phyloP scores from a whole-genome alignment of 2,329 filamentous ascomycete species.

The Cladosporium phlei region DNA sequence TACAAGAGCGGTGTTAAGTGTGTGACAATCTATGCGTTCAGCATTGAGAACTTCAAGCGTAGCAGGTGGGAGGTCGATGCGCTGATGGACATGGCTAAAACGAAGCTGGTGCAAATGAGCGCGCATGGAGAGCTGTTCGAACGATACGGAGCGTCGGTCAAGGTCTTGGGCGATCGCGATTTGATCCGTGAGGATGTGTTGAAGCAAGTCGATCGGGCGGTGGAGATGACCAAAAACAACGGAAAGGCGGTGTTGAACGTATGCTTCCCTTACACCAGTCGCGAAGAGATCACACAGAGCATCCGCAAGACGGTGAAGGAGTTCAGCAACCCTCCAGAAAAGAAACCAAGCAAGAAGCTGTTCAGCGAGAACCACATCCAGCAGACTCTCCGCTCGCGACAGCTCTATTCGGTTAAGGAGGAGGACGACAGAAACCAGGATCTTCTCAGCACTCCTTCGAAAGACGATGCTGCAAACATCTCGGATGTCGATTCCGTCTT shows the following conservation, averaged over 20 bases:
- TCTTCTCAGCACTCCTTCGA: background rate
- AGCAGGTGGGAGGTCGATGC: conserved; percentile 95
- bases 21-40: conserved; percentile 97
- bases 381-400: conserved; percentile 46
- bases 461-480: background rate
- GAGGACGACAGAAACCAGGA: conserved; percentile 6
- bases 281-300: conserved; percentile 89
- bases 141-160: conserved; percentile 81
- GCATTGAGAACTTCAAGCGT: conserved; percentile 97
- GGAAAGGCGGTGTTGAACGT: conserved; percentile 77
- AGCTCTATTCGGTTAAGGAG: conserved; percentile 47
- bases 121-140: conserved; percentile 92
- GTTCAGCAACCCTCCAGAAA: conserved; percentile 62
- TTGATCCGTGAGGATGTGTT: conserved; percentile 83
- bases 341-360: conserved; percentile 48
- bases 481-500: conserved; percentile 13
- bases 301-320: conserved; percentile 84
- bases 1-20: conserved; percentile 97
- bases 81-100: conserved; percentile 95
- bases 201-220: conserved; percentile 79
- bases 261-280: conserved; percentile 94
- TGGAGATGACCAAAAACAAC: conserved; percentile 82
- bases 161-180: conserved; percentile 77
- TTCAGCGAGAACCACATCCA: conserved; percentile 51
- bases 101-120: conserved; percentile 84